These are phyloP conservation scores for Elymus sibiricus DNA, from an alignment of 176 grass and related monocot species.

Conservation along the genomic window DNA sequence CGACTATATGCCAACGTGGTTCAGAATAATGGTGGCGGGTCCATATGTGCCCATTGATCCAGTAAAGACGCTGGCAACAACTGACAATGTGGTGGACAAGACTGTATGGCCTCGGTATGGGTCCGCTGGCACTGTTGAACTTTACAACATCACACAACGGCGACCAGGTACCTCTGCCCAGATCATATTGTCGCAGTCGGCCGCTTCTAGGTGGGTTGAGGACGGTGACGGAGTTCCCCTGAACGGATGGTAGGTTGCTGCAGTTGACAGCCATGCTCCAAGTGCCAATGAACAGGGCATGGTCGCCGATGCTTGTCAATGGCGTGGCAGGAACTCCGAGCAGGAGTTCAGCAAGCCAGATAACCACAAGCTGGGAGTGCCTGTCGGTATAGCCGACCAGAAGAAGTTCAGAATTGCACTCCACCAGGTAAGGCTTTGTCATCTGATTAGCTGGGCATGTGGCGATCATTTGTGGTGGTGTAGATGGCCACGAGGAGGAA, in stretches of 20 bases:
- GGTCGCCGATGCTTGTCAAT: conserved; percentile 1
- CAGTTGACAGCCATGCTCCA: background rate
- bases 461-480: background rate
- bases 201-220: background rate
- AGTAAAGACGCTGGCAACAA: conserved; percentile 3
- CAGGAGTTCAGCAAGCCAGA: background rate
- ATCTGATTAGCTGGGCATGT: background rate
- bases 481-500: background rate
- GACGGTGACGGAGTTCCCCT: background rate
- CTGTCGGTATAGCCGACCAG: background rate
- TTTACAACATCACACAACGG: background rate
- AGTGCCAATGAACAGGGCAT: background rate
- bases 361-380: background rate
- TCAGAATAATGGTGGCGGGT: background rate
- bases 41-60: background rate
- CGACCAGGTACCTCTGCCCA: background rate
- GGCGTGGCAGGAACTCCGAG: background rate
- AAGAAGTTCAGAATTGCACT: background rate
- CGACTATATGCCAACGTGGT: background rate
- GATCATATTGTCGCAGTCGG: background rate
- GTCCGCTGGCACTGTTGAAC: background rate
- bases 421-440: background rate
- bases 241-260: background rate
- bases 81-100: conserved; percentile 2
- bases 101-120: background rate